Evolutionary conservation across 805 yeast genomes (phyloP).

Genomic region (Saccharomyces eubayanus): DNA sequence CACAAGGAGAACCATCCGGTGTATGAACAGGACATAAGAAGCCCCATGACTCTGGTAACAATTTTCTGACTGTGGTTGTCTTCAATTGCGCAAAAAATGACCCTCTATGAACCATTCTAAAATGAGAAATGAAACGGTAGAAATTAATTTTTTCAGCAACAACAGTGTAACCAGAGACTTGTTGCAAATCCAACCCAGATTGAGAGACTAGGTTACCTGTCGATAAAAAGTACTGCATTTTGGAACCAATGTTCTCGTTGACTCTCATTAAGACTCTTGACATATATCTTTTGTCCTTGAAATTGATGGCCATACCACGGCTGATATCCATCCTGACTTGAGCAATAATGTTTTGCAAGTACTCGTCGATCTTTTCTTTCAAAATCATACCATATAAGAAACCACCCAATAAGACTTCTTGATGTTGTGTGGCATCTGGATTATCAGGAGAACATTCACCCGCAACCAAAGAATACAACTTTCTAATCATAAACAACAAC

Average conservation of each 20-base stretch:
- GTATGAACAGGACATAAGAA: slow-evolving; percentile 98
- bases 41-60: slow-evolving; percentile 98
- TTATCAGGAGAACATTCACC: slow-evolving; percentile 96
- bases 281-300: slow-evolving; percentile 78
- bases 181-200: slow-evolving; percentile 95
- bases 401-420: slow-evolving; percentile 91
- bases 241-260: slow-evolving; percentile 90
- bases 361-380: slow-evolving; percentile 94
- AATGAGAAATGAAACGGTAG: slow-evolving; percentile 95
- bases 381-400: slow-evolving; percentile 93
- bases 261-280: slow-evolving; percentile 65
- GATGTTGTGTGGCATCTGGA: slow-evolving; percentile 99
- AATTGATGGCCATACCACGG: slow-evolving; percentile 74
- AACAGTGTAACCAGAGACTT: slow-evolving; percentile 95
- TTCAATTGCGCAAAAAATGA: slow-evolving; percentile 97
- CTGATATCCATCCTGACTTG: slow-evolving; percentile 75
- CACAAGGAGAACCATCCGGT: slow-evolving; percentile 99
- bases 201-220: slow-evolving; percentile 97
- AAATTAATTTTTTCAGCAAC: slow-evolving; percentile 98
- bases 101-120: slow-evolving; percentile 99
- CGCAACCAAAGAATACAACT: slow-evolving; percentile 87
- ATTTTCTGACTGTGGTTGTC: slow-evolving; percentile 92
- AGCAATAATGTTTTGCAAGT: slow-evolving; percentile 58
- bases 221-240: slow-evolving; percentile 86
- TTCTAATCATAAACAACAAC: slow-evolving; percentile 90